phyloP scores from a whole-genome alignment of 345 rosid species.

The Leavenworthia alabamica region DNA sequence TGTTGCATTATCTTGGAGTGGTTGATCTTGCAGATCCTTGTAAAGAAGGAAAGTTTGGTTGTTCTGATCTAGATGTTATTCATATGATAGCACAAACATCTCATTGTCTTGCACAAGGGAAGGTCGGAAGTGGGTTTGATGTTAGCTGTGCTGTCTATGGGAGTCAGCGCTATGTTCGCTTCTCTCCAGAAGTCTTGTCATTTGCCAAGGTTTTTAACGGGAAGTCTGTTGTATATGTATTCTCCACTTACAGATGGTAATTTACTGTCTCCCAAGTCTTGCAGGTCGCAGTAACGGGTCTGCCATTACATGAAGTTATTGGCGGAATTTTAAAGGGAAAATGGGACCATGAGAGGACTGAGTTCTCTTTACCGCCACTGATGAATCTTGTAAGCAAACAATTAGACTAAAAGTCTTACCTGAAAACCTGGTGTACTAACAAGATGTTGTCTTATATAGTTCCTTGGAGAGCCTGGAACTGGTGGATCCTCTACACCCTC shows the following conservation, averaged over 20 bases:
- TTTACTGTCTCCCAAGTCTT: constrained; percentile 21
- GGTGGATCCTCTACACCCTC: constrained; percentile 99
- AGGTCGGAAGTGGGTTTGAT: constrained; percentile 98
- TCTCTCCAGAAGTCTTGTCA: constrained; percentile 84
- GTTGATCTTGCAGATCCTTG: constrained; percentile 56
- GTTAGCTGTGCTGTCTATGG: constrained; percentile 97
- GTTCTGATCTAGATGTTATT: constrained; percentile 55
- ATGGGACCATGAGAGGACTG: constrained; percentile 89
- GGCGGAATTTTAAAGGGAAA: constrained; percentile 51
- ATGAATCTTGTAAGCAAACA: constrained; percentile 62
- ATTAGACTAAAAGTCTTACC: neutral
- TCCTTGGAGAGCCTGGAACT: constrained; percentile 88
- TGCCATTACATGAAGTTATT: constrained; percentile 56
- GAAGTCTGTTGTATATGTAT: neutral
- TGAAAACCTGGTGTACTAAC: constrained; percentile 4
- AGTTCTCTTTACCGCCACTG: constrained; percentile 85
- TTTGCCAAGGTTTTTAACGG: constrained; percentile 62
- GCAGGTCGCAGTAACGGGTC: constrained; percentile 47
- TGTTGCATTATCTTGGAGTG: constrained; percentile 82
- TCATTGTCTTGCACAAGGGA: constrained; percentile 96
- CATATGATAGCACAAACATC: constrained; percentile 91
- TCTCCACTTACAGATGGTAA: neutral
- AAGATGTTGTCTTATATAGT: constrained; percentile 36
- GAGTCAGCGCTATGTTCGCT: constrained; percentile 89
- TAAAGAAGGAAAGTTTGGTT: constrained; percentile 35